These are phyloP conservation scores for Bolboschoenus planiculmis DNA, from an alignment of 176 grass and related monocot genomes.

Conservation along the genomic window DNA sequence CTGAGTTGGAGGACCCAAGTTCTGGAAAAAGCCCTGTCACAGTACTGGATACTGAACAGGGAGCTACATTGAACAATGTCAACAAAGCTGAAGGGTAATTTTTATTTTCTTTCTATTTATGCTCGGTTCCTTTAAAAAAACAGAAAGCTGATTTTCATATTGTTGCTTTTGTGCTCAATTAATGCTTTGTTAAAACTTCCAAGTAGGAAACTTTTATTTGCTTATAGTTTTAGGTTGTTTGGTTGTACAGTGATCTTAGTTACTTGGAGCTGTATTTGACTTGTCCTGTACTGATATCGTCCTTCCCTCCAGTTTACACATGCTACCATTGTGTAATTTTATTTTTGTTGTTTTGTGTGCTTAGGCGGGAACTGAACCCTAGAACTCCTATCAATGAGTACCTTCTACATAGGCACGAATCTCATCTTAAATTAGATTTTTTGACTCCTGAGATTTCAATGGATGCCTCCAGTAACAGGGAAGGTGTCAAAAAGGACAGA, in stretches of 20 bases:
- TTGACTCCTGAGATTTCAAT: conserved; percentile 27
- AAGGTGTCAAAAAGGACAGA: conserved; percentile 15
- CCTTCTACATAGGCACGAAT: conserved; percentile 21
- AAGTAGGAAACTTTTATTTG: neutral
- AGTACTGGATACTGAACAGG: neutral
- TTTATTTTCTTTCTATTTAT: neutral
- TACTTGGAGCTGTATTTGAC: neutral
- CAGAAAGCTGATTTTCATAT: neutral
- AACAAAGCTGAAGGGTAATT: conserved; percentile 17
- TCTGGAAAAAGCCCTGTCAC: neutral
- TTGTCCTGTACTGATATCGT: neutral
- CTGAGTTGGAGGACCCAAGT: neutral
- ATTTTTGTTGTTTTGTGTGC: conserved; percentile 26
- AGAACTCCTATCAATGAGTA: conserved; percentile 25
- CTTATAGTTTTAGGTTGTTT: neutral
- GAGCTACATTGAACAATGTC: neutral
- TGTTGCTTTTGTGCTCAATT: neutral
- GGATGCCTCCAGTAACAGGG: conserved; percentile 29
- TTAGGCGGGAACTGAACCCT: conserved; percentile 10
- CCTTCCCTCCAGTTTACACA: neutral
- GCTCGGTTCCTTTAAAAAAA: neutral
- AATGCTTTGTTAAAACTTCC: neutral
- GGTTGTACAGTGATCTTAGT: neutral
- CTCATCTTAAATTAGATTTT: conserved; percentile 30
- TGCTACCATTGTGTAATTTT: neutral